phyloP scores from a whole-genome alignment of 805 yeast genomes.

The Metschnikowia sp. region DNA sequence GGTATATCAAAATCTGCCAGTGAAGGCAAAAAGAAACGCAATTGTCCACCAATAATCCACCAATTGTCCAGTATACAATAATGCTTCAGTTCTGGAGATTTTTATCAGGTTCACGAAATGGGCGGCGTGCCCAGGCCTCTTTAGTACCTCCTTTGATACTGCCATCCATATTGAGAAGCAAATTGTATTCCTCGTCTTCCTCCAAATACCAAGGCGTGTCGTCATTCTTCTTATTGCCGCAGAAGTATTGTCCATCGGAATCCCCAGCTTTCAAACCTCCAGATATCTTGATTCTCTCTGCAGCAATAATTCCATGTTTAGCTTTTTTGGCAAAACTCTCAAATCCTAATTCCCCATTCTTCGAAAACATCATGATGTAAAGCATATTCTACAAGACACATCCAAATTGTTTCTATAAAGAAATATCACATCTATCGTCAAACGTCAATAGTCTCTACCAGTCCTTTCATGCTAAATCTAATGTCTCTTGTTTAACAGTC shows the following conservation, averaged over 20 bases:
- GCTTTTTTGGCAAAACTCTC: too few relatives aligned
- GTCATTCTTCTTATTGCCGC: constrained; percentile 33
- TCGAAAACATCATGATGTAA: too few relatives aligned
- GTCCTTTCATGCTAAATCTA: too few relatives aligned
- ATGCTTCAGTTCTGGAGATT: neutral
- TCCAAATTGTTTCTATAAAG: too few relatives aligned
- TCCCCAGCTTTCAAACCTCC: constrained; percentile 37
- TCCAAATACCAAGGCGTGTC: constrained; percentile 71
- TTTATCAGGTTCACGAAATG: neutral
- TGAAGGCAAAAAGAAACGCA: too few relatives aligned
- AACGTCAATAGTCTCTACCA: too few relatives aligned
- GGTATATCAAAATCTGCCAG: neutral
- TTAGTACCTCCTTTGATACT: constrained; percentile 79
- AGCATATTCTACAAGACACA: too few relatives aligned
- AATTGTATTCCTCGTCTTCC: constrained; percentile 59
- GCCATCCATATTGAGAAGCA: constrained; percentile 61
- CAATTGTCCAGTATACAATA: neutral
- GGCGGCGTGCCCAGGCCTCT: constrained; percentile 43
- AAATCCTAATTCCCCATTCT: too few relatives aligned
- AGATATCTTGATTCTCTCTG: constrained; percentile 42
- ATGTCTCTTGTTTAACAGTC: too few relatives aligned
- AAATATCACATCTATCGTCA: too few relatives aligned
- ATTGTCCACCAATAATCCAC: neutral
- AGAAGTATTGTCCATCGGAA: constrained; percentile 27
- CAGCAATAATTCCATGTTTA: constrained; percentile 51